Conservation (phyloP, 768 basidiomycete genomes). For the Boletus fagicola region DNA sequence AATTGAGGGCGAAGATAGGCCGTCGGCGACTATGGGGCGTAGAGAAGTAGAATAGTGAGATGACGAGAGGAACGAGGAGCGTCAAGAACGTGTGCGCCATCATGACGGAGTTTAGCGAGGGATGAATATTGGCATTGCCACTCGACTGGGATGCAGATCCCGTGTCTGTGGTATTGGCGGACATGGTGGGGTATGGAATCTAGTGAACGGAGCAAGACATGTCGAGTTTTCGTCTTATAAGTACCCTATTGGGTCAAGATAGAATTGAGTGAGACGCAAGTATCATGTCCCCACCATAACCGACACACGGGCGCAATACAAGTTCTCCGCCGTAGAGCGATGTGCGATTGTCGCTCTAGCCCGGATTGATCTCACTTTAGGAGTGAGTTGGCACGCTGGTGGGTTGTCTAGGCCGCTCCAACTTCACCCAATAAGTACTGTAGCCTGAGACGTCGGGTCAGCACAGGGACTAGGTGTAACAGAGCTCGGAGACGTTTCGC, state of each 20-base stretch:
- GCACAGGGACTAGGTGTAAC: background rate
- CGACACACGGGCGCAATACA: background rate
- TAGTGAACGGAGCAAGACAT: background rate
- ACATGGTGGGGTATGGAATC: constrained; percentile 4
- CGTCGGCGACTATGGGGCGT: constrained; percentile 12
- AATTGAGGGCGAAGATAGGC: constrained; percentile 23
- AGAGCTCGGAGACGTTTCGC: background rate
- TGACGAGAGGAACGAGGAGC: constrained; percentile 22
- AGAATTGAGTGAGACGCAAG: no score
- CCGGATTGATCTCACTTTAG: background rate
- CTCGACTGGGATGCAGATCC: background rate
- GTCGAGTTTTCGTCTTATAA: background rate
- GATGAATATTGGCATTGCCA: background rate
- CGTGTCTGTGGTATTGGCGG: background rate
- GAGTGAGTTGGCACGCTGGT: background rate
- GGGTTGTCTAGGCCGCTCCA: background rate
- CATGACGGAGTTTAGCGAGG: constrained; percentile 21
- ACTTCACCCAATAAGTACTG: background rate
- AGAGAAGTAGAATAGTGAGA: constrained; percentile 25
- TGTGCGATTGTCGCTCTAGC: background rate
- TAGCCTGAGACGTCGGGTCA: background rate
- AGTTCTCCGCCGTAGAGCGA: background rate
- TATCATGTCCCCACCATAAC: background rate
- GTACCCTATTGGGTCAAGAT: background rate
- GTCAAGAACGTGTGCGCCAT: constrained; percentile 22